Conservation (phyloP, 1,139 yeast species). For the Candida sanyaensis region DNA sequence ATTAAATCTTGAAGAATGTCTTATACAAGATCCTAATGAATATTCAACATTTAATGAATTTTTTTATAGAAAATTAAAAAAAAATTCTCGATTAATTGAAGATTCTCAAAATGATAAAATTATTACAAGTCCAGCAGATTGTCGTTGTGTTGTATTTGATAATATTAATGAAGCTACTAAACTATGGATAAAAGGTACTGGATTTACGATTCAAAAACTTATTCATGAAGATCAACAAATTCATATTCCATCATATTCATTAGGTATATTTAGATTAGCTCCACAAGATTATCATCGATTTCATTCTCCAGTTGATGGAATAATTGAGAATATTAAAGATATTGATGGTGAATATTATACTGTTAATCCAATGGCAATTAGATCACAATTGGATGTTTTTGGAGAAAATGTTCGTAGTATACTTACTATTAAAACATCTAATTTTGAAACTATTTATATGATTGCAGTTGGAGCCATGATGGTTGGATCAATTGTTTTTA, state of each 20-base stretch:
- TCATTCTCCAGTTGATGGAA: constrained; percentile 84
- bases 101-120: constrained; percentile 49
- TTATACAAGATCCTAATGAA: constrained; percentile 45
- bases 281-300: constrained; percentile 97
- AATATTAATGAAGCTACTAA: constrained; percentile 65
- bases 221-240: constrained; percentile 58
- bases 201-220: constrained; percentile 68
- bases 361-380: constrained; percentile 95
- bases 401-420: constrained; percentile 87
- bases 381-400: constrained; percentile 86
- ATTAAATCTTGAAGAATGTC: constrained; percentile 70
- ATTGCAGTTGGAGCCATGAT: constrained; percentile 97
- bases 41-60: constrained; percentile 84
- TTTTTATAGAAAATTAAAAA: constrained; percentile 76
- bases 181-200: constrained; percentile 89
- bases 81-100: constrained; percentile 71
- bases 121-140: constrained; percentile 84
- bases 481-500: constrained; percentile 89
- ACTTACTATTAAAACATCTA: constrained; percentile 70
- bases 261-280: constrained; percentile 85
- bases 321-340: constrained; percentile 60
- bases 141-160: constrained; percentile 74
- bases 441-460: constrained; percentile 76
- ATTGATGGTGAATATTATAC: constrained; percentile 93
- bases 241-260: constrained; percentile 48